Evolutionary conservation across 768 basidiomycete species (phyloP).

Genomic region (Sporobolomyces phaffii): DNA sequence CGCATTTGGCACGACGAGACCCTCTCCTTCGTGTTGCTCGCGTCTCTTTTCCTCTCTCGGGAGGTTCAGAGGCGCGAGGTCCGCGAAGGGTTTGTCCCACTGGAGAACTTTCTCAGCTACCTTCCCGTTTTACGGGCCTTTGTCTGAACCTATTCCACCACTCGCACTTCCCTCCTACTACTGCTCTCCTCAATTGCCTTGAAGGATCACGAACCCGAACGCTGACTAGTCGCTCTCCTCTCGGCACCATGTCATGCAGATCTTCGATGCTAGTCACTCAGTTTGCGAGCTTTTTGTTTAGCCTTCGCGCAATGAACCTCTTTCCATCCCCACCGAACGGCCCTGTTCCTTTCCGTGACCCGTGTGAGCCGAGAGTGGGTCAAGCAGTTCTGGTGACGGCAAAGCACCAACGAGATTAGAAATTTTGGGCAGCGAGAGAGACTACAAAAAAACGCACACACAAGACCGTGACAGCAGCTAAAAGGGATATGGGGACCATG

Average conservation of each 20-base stretch:
- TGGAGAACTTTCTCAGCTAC: slow-evolving; percentile 23
- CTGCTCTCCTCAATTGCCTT: not conserved
- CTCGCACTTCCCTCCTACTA: not conserved
- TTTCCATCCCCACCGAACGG: too few species aligned
- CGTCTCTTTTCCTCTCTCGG: not conserved
- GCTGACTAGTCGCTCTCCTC: not conserved
- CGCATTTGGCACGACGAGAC: slow-evolving; percentile 20
- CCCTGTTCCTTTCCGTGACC: too few species aligned
- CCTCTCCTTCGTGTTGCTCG: slow-evolving; percentile 7
- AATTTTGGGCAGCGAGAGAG: too few species aligned
- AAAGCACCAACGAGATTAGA: too few species aligned
- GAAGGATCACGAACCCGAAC: not conserved
- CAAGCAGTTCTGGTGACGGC: too few species aligned
- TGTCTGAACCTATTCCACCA: slow-evolving; percentile 2
- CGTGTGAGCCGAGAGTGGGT: too few species aligned
- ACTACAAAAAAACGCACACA: too few species aligned
- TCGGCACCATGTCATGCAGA: not conserved
- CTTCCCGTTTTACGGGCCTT: slow-evolving; percentile 22
- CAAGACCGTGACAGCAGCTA: too few species aligned
- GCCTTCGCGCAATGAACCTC: too few species aligned
- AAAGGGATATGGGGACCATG: too few species aligned
- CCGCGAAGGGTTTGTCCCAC: slow-evolving; percentile 9
- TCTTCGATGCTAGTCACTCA: not conserved
- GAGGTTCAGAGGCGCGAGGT: not conserved
- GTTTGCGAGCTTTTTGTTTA: too few species aligned